These are phyloP conservation scores for Chrysoporthe cubensis DNA, from an alignment of 2,329 filamentous ascomycete genomes.

Conservation along the genomic window DNA sequence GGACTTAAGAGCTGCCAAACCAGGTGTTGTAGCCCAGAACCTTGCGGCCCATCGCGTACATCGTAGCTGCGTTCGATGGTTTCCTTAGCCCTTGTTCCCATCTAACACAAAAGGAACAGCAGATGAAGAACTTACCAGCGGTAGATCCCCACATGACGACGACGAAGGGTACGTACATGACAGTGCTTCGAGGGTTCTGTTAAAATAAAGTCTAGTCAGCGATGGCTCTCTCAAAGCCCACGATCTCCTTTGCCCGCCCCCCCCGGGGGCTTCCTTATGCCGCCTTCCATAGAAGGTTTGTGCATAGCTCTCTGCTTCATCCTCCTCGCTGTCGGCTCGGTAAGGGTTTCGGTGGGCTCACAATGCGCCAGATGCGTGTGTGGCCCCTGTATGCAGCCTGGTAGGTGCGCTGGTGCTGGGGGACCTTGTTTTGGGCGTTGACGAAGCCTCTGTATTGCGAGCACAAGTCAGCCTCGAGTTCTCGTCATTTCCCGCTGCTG, in stretches of 20 bases:
- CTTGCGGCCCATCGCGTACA: slow-evolving; percentile 78
- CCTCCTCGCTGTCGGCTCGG: slow-evolving; percentile 1
- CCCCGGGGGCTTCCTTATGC: slow-evolving; percentile 5
- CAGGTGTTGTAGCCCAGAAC: slow-evolving; percentile 79
- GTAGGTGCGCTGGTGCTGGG: slow-evolving; percentile 74
- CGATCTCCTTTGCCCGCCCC: background rate
- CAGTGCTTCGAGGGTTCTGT: slow-evolving; percentile 67
- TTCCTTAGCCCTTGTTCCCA: slow-evolving; percentile 30
- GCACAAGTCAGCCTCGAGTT: slow-evolving; percentile 35
- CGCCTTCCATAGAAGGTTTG: background rate
- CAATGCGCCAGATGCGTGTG: slow-evolving; percentile 77
- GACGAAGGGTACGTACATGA: slow-evolving; percentile 71
- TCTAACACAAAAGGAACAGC: background rate
- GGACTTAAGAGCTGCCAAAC: slow-evolving; percentile 61
- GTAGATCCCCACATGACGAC: slow-evolving; percentile 65
- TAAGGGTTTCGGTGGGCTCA: slow-evolving; percentile 49
- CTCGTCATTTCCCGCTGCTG: background rate
- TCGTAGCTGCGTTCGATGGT: slow-evolving; percentile 45
- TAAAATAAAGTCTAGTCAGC: slow-evolving; percentile 36
- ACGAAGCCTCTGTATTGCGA: slow-evolving; percentile 51
- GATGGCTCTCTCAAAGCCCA: background rate
- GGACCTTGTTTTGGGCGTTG: slow-evolving; percentile 77
- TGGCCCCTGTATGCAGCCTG: slow-evolving; percentile 72
- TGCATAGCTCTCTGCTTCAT: background rate
- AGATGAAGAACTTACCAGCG: slow-evolving; percentile 56